Evolutionary conservation across 176 grass and related monocot genomes (phyloP).

Genomic region (Juncus inflexus): DNA sequence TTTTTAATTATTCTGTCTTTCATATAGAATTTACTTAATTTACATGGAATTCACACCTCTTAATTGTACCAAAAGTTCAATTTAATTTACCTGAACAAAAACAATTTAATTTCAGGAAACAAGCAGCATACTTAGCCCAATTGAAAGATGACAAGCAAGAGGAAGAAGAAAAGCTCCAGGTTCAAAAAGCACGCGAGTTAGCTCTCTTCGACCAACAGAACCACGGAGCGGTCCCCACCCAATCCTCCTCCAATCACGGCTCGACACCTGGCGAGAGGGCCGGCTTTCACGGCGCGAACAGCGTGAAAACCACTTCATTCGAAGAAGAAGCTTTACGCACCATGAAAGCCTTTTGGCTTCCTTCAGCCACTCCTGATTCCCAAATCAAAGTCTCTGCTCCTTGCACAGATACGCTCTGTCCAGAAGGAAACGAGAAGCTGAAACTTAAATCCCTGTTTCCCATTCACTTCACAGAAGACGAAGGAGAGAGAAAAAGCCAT

Average conservation of each 20-base stretch:
- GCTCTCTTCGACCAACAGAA: conserved; percentile 92
- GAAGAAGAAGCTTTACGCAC: conserved; percentile 94
- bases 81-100: conserved; percentile 3
- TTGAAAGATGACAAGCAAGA: conserved; percentile 85
- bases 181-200: conserved; percentile 71
- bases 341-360: conserved; percentile 99
- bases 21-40: too few species aligned
- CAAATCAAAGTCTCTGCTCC: conserved; percentile 53
- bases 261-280: conserved; percentile 47
- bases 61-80: too few species aligned
- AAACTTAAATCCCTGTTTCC: conserved; percentile 82
- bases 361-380: conserved; percentile 83
- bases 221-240: conserved; percentile 68
- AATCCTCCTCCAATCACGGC: conserved; percentile 51
- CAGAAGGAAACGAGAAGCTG: conserved; percentile 88
- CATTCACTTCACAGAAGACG: conserved; percentile 57
- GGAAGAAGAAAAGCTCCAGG: conserved; percentile 63
- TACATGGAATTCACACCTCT: too few species aligned
- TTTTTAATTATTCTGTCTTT: too few species aligned
- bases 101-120: conserved; percentile 84
- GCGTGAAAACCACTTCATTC: conserved; percentile 91
- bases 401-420: conserved; percentile 64
- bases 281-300: conserved; percentile 93
- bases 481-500: conserved; percentile 43
- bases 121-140: conserved; percentile 63